Conservation (phyloP, 768 basidiomycete genomes). For the Candolleomyces eurysporus region DNA sequence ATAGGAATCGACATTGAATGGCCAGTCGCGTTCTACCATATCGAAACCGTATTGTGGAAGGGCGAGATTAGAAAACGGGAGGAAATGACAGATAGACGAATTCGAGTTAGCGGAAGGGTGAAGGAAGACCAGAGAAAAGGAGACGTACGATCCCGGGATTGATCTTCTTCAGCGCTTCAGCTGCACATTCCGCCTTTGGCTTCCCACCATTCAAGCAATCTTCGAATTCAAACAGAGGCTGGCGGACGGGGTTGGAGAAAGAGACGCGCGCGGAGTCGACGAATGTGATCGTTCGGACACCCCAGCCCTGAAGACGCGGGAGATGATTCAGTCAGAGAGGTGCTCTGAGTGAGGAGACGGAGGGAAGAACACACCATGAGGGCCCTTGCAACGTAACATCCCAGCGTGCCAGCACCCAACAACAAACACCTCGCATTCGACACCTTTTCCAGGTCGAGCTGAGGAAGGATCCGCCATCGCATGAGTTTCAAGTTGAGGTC, state of each 20-base stretch:
- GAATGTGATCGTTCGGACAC: slow-evolving; percentile 89
- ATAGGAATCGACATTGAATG: slow-evolving; percentile 85
- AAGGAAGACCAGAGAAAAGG: background rate
- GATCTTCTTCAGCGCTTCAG: slow-evolving; percentile 79
- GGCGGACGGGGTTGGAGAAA: slow-evolving; percentile 96
- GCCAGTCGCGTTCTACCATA: slow-evolving; percentile 72
- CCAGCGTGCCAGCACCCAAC: slow-evolving; percentile 93
- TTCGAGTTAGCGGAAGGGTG: background rate
- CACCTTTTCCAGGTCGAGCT: slow-evolving; percentile 85
- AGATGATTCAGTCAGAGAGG: background rate
- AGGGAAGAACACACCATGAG: slow-evolving; percentile 64
- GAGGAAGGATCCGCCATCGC: slow-evolving; percentile 94
- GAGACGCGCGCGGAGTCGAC: slow-evolving; percentile 91
- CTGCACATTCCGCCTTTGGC: slow-evolving; percentile 91
- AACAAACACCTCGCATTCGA: slow-evolving; percentile 77
- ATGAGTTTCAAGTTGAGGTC: slow-evolving; percentile 96
- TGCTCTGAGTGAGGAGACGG: background rate
- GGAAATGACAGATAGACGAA: too few relatives aligned
- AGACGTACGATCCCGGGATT: slow-evolving; percentile 86
- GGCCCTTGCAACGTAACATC: slow-evolving; percentile 91
- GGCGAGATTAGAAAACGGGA: background rate
- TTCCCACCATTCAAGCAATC: slow-evolving; percentile 93
- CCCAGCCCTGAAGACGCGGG: slow-evolving; percentile 72
- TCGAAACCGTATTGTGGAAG: background rate
- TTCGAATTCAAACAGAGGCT: slow-evolving; percentile 93